Evolutionary conservation across 2,329 filamentous ascomycete species (phyloP), one percentile per base, ranked within the genome.

Genomic region (Didymella glomerata): DNA sequence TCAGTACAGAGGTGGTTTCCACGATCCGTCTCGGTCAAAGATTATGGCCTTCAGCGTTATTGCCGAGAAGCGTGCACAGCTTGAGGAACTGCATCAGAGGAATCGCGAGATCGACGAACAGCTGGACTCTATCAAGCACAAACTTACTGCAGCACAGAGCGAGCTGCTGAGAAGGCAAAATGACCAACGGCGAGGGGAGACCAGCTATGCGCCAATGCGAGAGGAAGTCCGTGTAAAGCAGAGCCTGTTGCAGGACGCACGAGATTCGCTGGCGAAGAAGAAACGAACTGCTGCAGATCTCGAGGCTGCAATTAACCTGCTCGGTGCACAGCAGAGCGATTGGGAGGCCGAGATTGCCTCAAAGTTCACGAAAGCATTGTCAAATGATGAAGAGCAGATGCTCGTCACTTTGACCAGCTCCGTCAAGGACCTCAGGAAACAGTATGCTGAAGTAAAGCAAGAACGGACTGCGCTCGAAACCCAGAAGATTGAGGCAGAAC

Each of bases 1-100:
- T 78, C 94, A 93, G 14, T 87, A 99, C 81, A 97, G 93, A 48
- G 95, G 95, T 82, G 95, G 95, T 69, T 99, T 90, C 73, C 90
- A 97, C 63, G 95, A 99, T 73, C 87, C 90, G 11, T 86, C 90
- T 32, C 90, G 89, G 66, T 98, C 94, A 1, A 89, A 94, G 22
- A 83, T 98, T n/a, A 90, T 94, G 69, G 92, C 90, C 27, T 90
- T 97, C 28, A 89, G 89, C 60, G 84, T 87, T 5, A 86, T 94
- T 30, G 87, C 88, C 54, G 89, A 87, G 69, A 92, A 90, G 83
- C 87, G 93, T 34, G 84, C 88, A 49, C 88, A 92, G 70, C 90
- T 87, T 64, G 92, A 97, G 47, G 79, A 81, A 10, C 84, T 93
- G 53, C 82, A 85, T 57, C 82, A 81, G 14, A 86, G 90, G 54